Percentiles rank a stretch among this genome's conserved stretches.
Evolutionary conservation across 1,284 basidiomycete species (phyloP).

Genomic region (Moesziomyces aphidis): DNA sequence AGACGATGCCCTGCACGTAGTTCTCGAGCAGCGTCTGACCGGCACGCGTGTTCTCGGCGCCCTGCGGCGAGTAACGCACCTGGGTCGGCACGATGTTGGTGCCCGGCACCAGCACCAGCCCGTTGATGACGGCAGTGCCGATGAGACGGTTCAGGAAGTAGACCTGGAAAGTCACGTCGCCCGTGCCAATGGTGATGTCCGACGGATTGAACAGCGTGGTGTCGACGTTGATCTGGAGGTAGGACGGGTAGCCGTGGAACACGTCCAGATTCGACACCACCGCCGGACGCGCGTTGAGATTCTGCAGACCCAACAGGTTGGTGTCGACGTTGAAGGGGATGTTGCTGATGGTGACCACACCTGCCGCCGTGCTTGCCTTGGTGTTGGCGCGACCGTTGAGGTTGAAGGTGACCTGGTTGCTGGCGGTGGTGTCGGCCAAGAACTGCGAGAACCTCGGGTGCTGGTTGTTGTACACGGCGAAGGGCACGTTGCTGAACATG

Average conservation of each 20-base stretch:
- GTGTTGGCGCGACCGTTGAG: constrained; percentile 75
- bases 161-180: constrained; percentile 76
- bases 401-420: constrained; percentile 72
- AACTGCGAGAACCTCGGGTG: constrained; percentile 75
- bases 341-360: constrained; percentile 73
- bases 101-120: constrained; percentile 60
- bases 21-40: constrained; percentile 77
- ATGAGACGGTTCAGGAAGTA: constrained; percentile 74
- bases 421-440: constrained; percentile 76
- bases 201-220: constrained; percentile 70
- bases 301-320: constrained; percentile 77
- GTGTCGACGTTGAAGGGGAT: constrained; percentile 78
- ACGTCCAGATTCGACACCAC: constrained; percentile 77
- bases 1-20: constrained; percentile 77
- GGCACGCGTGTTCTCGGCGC: constrained; percentile 71
- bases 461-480: constrained; percentile 73
- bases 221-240: constrained; percentile 78
- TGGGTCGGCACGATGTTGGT: constrained; percentile 69
- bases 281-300: constrained; percentile 75
- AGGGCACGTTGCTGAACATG: constrained; percentile 75
- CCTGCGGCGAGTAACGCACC: constrained; percentile 77
- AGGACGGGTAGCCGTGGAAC: constrained; percentile 76
- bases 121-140: constrained; percentile 74
- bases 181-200: constrained; percentile 78
- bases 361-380: constrained; percentile 78